Evolutionary conservation across 768 basidiomycete genomes (phyloP), one percentile per base, ranked within the genome.

Genomic region (Kwoniella botswanensis): DNA sequence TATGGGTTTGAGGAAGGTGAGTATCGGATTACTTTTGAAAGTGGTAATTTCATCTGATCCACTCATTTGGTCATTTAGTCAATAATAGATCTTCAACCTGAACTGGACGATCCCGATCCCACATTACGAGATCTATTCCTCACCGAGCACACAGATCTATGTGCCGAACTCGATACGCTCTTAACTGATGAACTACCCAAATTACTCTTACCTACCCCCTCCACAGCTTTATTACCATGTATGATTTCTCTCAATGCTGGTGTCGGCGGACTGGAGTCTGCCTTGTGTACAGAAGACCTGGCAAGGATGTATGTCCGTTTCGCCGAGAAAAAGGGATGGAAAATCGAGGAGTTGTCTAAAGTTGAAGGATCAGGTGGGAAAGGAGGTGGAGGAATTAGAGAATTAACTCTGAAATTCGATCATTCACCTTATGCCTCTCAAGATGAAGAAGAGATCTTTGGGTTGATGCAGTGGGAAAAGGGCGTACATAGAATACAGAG

Each of bases 401-500:
- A 83, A 84, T 82, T 80, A 26, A 82, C 81, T 1, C 60, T 83
- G 44, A 78, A 81, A 67, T 71, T 82, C 26, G 24, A 52, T 6
- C 65, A 67, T 15, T 50, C 60, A 89, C 53, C 62, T 22, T 65
- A 53, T n/a, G 43, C 15, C 41, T 10, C 10, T 70, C 93, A 93
- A 0, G 82, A 94, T 10, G 94, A 93, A 0, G 84, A 87, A 1
- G 67, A 63, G 24, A 73, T 76, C 5, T 81, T 64, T 54, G 78
- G 76, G 17, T 50, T 52, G 29, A 82, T 98, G 64, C 85, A 90
- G 46, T 94, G 91, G 90, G 97, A 99, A 83, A 94, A 92, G 70
- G 97, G 97, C 2, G 94, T 99, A 0, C 97, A 98, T 84, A 87
- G 97, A 2, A 94, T 99, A 0, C 96, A 98, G 84, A 84, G 97